phyloP scores from a whole-genome alignment of 208 protist genomes.

The Trypanosoma conorhini region DNA sequence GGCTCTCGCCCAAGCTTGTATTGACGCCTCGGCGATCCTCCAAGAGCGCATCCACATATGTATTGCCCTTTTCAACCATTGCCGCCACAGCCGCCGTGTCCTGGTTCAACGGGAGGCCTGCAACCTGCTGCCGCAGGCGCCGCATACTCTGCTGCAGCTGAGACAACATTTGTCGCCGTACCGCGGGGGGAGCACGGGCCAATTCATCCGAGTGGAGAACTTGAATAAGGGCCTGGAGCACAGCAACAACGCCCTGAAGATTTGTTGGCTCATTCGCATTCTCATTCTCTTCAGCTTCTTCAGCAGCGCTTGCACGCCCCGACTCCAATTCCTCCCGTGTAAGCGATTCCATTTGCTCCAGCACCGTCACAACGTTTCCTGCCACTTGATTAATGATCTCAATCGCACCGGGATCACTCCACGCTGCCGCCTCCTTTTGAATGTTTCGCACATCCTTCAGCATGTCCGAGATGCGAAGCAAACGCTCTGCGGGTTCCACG shows the following conservation, averaged over 20 bases:
- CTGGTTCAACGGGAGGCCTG: slow-evolving; percentile 23
- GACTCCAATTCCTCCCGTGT: slow-evolving; percentile 18
- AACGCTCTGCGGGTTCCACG: slow-evolving; percentile 16
- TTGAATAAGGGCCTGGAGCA: slow-evolving; percentile 31
- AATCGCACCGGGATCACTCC: slow-evolving; percentile 17
- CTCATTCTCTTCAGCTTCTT: neutral
- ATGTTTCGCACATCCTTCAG: slow-evolving; percentile 26
- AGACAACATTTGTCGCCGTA: slow-evolving; percentile 9
- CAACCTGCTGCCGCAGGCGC: slow-evolving; percentile 17
- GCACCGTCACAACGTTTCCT: slow-evolving; percentile 21
- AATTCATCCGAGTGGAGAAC: slow-evolving; percentile 41
- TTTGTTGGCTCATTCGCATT: slow-evolving; percentile 9
- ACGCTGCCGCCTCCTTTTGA: neutral
- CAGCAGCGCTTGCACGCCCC: neutral
- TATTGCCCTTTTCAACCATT: slow-evolving; percentile 23
- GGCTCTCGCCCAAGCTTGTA: slow-evolving; percentile 14
- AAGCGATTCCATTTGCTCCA: slow-evolving; percentile 36
- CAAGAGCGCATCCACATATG: slow-evolving; percentile 1
- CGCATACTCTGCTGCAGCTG: slow-evolving; percentile 11
- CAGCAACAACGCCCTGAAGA: slow-evolving; percentile 16
- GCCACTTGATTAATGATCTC: slow-evolving; percentile 16
- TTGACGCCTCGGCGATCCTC: slow-evolving; percentile 11
- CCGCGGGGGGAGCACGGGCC: slow-evolving; percentile 12
- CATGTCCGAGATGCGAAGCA: slow-evolving; percentile 19
- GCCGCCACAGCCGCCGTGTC: slow-evolving; percentile 6